Conservation (phyloP, 306 rosid genomes). For the Hippophae gyantsensis region DNA sequence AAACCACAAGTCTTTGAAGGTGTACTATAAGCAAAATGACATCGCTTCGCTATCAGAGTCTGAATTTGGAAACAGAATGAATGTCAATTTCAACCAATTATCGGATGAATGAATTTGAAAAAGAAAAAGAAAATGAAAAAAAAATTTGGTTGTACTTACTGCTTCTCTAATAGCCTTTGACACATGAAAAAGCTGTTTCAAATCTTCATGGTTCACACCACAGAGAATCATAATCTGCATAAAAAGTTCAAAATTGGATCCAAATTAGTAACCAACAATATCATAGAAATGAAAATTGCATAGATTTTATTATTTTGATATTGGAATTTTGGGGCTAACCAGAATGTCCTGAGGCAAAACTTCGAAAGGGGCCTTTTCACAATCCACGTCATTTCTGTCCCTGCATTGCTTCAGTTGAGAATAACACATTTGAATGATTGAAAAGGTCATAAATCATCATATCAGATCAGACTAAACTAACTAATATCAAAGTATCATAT, state of each 20-base stretch:
- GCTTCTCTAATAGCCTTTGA: slow-evolving; percentile 54
- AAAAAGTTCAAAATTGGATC: background rate
- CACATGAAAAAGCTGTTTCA: slow-evolving; percentile 50
- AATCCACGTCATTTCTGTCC: slow-evolving; percentile 5
- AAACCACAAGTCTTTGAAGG: slow-evolving; percentile 46
- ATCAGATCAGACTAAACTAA: no score
- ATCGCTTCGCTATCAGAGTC: slow-evolving; percentile 42
- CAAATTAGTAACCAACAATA: background rate
- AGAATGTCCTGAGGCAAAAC: slow-evolving; percentile 58
- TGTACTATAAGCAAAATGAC: slow-evolving; percentile 56
- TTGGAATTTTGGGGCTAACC: slow-evolving; percentile 32
- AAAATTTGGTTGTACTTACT: slow-evolving; percentile 25
- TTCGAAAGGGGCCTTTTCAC: slow-evolving; percentile 36
- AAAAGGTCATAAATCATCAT: no score
- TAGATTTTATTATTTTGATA: background rate
- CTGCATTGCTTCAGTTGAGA: slow-evolving; percentile 19
- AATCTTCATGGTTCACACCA: slow-evolving; percentile 72
- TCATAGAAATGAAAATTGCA: background rate
- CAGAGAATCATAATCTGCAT: slow-evolving; percentile 46
- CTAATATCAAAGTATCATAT: no score
- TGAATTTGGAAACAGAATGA: slow-evolving; percentile 17
- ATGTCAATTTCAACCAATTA: slow-evolving; percentile 9
- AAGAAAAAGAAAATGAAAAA: background rate
- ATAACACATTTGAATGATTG: no score
- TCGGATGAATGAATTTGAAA: background rate